Evolutionary conservation across 129 eudicot species (phyloP), one percentile per base, ranked within the genome.

Genomic region (Ambrosia artemisiifolia): DNA sequence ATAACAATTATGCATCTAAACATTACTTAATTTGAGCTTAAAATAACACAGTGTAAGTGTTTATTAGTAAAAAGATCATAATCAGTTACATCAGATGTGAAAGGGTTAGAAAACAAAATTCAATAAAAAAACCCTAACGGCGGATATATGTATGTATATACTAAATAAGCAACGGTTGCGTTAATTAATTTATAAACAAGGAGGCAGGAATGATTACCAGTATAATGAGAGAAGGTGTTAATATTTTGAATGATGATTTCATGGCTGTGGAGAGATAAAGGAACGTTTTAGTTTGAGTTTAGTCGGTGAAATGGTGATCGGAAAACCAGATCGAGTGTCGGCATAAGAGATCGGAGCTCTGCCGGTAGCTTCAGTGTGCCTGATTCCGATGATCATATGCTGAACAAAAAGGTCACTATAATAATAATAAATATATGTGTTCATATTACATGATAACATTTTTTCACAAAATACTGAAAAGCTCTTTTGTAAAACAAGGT

Each of bases 301-400:
- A 20, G 18, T 14, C 9, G 43, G 28, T 7, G 75, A 56, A 38
- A 61, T 19, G 18, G 4, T 70, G 75, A 70, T 53, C 35, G 75
- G 75, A 70, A 13, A 49, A 63, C 63, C 71, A 63, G 80, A 76
- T 56, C 49, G 80, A 34, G 60, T 48, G 61, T 57, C n/a, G 69
- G 49, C 63, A 20, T 74, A 51, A 13, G 57, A 24, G 63, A 71
- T 55, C 66, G 75, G 10, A 20, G 66, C 55, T 49, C 55, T 49
- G 63, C 78, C 12, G 74, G 63, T 24, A 33, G 48, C 48, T 62
- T 73, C 69, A 62, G 63, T 64, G 65, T 47, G 61, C 34, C 70
- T 51, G 64, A 49, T 73, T 47, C 48, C 59, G 77, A 61, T 63
- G 68, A 73, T 73, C 71, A 49, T 49, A 13, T 18, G 70, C 61